phyloP scores from a whole-genome alignment of 352 stramenopile genomes.

The Globisporangium irregulare region DNA sequence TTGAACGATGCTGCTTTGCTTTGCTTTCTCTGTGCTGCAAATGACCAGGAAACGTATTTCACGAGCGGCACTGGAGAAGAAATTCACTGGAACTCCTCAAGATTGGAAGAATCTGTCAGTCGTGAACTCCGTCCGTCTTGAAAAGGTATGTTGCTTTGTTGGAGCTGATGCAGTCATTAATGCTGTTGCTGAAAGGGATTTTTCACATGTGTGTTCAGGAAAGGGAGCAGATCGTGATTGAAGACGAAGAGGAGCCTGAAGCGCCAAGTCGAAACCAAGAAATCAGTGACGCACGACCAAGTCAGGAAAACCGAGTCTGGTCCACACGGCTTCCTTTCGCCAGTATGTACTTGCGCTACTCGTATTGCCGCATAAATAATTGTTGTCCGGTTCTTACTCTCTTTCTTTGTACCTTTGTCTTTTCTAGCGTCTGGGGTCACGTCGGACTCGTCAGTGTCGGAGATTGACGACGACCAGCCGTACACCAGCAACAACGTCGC shows the following conservation, averaged over 20 bases:
- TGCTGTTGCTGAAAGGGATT: not conserved
- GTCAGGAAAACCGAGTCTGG: constrained; percentile 22
- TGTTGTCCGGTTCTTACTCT: not conserved
- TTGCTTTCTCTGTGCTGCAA: not conserved
- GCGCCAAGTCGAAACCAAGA: constrained; percentile 5
- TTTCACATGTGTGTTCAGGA: not conserved
- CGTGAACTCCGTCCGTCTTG: constrained; percentile 25
- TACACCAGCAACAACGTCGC: not conserved
- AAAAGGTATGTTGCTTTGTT: not conserved
- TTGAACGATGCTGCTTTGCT: not conserved
- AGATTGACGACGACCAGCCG: constrained; percentile 5
- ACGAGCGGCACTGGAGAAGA: constrained; percentile 32
- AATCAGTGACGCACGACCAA: constrained; percentile 15
- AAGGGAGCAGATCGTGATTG: not conserved
- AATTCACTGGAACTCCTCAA: constrained; percentile 23
- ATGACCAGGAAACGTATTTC: constrained; percentile 10
- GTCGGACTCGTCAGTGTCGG: constrained; percentile 10
- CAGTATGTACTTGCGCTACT: constrained; percentile 14
- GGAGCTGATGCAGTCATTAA: not conserved
- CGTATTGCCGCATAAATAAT: not conserved
- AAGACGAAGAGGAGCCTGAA: constrained; percentile 2
- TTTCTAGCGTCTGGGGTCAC: constrained; percentile 8
- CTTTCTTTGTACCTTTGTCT: not conserved
- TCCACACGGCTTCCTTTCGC: constrained; percentile 25
- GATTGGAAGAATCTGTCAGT: constrained; percentile 39